Base-by-base conservation (phyloP, 768 basidiomycete species). In the Gloeostereum incarnatum region DNA sequence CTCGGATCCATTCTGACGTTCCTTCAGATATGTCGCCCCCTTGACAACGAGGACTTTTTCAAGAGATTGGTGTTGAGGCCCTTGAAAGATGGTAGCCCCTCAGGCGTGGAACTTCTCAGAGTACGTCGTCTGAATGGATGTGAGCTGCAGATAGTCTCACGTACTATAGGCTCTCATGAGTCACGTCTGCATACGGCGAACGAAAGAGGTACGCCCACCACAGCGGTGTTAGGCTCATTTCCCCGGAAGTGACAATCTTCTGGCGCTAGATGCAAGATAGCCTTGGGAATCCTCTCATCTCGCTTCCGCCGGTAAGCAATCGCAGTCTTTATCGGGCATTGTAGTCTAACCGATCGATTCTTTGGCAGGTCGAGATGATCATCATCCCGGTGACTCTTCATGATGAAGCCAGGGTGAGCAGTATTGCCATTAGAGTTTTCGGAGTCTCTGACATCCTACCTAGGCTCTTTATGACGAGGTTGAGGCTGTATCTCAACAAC, bases 1-100 rank as follows among this genome's bases (percentile, higher is more conserved):
- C 74, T 96, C 14, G 89, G 92, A 3, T 86, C 91, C 7, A 63
- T 93, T 35, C 61, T 96, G 17, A 79, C 75, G 2, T 96, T 96
- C 61, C 68, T 94, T 24, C 71, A 65, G 52, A 78, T 94, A n/a
- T 96, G 92, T 52, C 69, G 62, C 25, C 92, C 92, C 0, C 60
- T 96, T 5, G 86, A 93, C 53, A 71, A 87, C 7, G 78, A 81
- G 36, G 81, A 88, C 40, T 82, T 83, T 49, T 94, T 78, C 68
- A 86, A 82, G 48, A 63, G 84, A 8, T 63, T 90, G 13, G 64
- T 96, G 11, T 58, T 90, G 25, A 76, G 90, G 6, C 90, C 90
- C 2, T 54, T 92, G 39, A 81, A 81, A 46, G 58, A 77, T 22
- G 87, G 80, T 4, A 67, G 78, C 38, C 65, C 81, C 0, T 47